These are phyloP conservation scores for Trichophyton mentagrophytes DNA, from an alignment of 2,329 filamentous ascomycete species.

Conservation along the genomic window DNA sequence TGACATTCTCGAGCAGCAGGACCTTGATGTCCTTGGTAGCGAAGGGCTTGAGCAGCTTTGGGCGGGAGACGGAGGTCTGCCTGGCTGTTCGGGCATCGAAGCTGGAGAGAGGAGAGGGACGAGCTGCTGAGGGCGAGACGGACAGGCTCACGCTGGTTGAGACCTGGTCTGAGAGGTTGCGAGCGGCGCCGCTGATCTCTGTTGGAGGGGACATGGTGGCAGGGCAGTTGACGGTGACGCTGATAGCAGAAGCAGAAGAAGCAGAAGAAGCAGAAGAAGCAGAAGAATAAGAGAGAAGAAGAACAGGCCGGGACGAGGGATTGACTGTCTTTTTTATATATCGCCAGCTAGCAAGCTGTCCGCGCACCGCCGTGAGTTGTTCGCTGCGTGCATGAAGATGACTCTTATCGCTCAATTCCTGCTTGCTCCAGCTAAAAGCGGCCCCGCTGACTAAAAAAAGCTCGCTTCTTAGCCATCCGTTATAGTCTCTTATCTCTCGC, in stretches of 20 bases:
- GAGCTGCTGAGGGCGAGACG: slow-evolving; percentile 60
- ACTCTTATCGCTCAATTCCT: not conserved
- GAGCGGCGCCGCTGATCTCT: slow-evolving; percentile 21
- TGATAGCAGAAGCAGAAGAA: not conserved
- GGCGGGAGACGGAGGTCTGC: slow-evolving; percentile 12
- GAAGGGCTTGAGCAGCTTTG: slow-evolving; percentile 85
- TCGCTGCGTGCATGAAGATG: not conserved
- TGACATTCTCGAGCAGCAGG: slow-evolving; percentile 88
- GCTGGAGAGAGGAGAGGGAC: slow-evolving; percentile 60
- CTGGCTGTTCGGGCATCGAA: slow-evolving; percentile 13
- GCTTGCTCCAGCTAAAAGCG: not conserved
- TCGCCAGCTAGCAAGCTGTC: not conserved
- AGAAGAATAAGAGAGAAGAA: slow-evolving; percentile 3
- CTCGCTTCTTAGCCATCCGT: not conserved
- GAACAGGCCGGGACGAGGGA: not conserved
- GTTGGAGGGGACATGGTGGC: slow-evolving; percentile 22
- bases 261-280: slow-evolving; percentile 5
- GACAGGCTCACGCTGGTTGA: slow-evolving; percentile 56
- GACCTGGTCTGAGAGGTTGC: slow-evolving; percentile 27
- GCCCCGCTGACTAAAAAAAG: not conserved
- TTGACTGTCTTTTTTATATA: no score
- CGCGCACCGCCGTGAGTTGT: not conserved
- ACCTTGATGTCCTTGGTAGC: slow-evolving; percentile 95
- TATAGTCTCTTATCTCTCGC: not conserved
- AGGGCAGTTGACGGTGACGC: not conserved